phyloP scores from a whole-genome alignment of 148 eudicot genomes.

The Camellia lanceoleosa region DNA sequence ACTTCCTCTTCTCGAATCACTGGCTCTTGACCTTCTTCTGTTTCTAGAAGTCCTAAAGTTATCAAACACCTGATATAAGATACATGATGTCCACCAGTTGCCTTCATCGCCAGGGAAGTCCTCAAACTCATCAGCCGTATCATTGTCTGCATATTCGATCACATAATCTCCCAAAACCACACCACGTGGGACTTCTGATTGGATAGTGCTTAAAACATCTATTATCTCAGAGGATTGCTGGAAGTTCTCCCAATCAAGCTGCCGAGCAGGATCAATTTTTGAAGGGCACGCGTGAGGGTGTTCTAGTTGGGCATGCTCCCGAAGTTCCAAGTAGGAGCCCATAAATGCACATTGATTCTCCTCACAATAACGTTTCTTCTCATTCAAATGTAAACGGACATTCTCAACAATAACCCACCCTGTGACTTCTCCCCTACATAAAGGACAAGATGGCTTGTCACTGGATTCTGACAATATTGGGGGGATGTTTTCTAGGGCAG shows the following conservation, averaged over 20 bases:
- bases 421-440: slow-evolving; percentile 86
- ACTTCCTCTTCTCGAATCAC: slow-evolving; percentile 62
- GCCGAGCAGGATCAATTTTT: slow-evolving; percentile 79
- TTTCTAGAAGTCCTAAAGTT: slow-evolving; percentile 76
- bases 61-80: slow-evolving; percentile 85
- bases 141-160: slow-evolving; percentile 93
- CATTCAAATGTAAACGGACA: slow-evolving; percentile 59
- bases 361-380: slow-evolving; percentile 70
- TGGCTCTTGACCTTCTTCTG: slow-evolving; percentile 72
- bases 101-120: slow-evolving; percentile 86
- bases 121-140: slow-evolving; percentile 77
- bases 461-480: slow-evolving; percentile 29
- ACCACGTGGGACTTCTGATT: slow-evolving; percentile 89
- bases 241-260: slow-evolving; percentile 93
- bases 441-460: slow-evolving; percentile 71
- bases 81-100: slow-evolving; percentile 97
- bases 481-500: slow-evolving; percentile 27
- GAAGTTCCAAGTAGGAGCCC: slow-evolving; percentile 75
- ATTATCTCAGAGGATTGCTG: slow-evolving; percentile 93
- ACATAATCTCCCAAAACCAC: slow-evolving; percentile 96
- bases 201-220: slow-evolving; percentile 90
- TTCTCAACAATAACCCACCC: slow-evolving; percentile 67
- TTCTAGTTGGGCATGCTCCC: slow-evolving; percentile 69
- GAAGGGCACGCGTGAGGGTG: slow-evolving; percentile 89
- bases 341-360: slow-evolving; percentile 59